Conservation (phyloP, 2,329 filamentous ascomycete species). For the Ascochyta fabae region DNA sequence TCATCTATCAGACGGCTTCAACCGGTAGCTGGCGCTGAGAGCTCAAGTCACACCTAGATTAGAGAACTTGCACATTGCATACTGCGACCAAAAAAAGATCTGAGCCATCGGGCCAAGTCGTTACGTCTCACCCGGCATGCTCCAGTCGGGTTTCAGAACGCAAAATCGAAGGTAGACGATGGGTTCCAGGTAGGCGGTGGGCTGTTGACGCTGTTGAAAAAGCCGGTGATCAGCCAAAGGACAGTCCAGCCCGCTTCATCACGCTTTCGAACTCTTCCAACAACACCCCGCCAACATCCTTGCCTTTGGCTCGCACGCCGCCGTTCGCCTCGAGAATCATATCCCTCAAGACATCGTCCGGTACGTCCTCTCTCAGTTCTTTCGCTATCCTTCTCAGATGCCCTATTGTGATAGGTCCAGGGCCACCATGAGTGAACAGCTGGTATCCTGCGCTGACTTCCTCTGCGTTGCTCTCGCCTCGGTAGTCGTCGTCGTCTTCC, state of each 20-base stretch:
- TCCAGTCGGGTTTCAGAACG: not conserved
- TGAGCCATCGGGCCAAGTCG: not conserved
- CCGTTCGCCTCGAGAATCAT: constrained; percentile 97
- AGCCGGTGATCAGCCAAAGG: constrained; percentile 66
- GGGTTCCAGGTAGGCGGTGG: not conserved
- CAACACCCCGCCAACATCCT: constrained; percentile 69
- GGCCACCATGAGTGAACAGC: constrained; percentile 70
- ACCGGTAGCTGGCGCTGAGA: not conserved
- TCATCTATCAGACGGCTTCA: not conserved
- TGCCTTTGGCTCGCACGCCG: constrained; percentile 63
- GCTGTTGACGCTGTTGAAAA: not conserved
- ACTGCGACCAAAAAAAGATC: not conserved
- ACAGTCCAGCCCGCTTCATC: constrained; percentile 80
- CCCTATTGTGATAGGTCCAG: constrained; percentile 75
- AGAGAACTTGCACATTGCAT: not conserved
- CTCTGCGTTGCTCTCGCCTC: constrained; percentile 52
- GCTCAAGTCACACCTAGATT: not conserved
- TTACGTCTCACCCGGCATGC: not conserved
- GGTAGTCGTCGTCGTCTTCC: constrained; percentile 48
- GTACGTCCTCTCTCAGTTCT: constrained; percentile 81
- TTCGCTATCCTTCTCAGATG: constrained; percentile 81
- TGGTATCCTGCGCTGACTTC: constrained; percentile 84
- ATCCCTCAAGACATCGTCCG: constrained; percentile 82
- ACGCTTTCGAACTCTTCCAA: constrained; percentile 84
- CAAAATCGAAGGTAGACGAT: not conserved